Evolutionary conservation across 805 yeast genomes (phyloP), one percentile per base, ranked within the genome.

Genomic region (Wickerhamomyces pijperi): DNA sequence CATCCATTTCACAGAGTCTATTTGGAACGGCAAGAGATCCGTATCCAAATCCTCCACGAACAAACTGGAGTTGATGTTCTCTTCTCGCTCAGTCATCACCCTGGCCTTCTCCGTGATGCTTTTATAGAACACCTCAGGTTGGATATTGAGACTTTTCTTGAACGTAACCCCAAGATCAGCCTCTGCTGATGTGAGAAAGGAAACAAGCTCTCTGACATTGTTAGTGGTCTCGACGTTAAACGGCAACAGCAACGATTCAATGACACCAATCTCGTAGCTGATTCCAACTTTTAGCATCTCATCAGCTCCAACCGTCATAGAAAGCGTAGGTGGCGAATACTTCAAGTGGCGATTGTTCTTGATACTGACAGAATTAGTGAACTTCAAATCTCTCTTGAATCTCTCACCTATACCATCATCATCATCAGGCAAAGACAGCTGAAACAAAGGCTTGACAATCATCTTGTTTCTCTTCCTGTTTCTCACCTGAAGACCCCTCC

Each of bases 1-100:
- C 49, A 78, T 56, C 86, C 86, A 78, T 15, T 60, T 54, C 2
- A 78, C 64, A 3, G 82, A 67, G 34, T 65, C 68, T 4, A 61
- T 62, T 51, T 78, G 86, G 43, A 76, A 78, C 3, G 58, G 58
- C 19, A 72, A 50, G 7, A 74, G 54, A 13, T 58, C 58, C 0
- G 74, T 62, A 9, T 63, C 67, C 5, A 74, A 50, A 31, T 66
- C 72, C 0, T 71, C 67, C 2, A 69, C 58, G 17, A 63, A 59
- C 2, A 31, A 31, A 49, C 45, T 8, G 40, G 36, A 12, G 23
- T 40, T 5, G 12, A 50, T 55, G 21, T 58, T 40, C 0, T 35
- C 42, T 8, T 9, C 23, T 21, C 23, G 6, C 9, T 51, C 47
- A 1, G 82, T 73, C 29, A 25, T 25, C 29, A 25, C 5, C 13